These are phyloP conservation scores for Citrullus colocynthis DNA, from an alignment of 306 rosid species.

Conservation along the genomic window DNA sequence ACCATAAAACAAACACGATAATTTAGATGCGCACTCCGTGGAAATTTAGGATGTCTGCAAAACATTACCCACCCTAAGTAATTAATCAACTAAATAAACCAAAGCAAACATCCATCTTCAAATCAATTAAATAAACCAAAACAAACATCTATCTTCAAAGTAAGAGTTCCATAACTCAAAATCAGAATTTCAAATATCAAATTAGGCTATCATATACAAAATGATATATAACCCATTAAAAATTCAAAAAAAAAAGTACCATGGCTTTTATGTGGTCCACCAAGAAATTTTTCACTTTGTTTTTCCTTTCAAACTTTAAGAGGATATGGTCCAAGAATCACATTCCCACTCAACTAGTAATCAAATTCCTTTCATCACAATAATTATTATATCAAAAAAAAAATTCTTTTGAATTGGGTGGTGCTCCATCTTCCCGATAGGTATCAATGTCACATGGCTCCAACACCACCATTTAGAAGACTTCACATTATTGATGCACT, in stretches of 20 bases:
- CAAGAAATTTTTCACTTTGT: not conserved
- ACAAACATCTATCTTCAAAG: too few relatives aligned
- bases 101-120: too few relatives aligned
- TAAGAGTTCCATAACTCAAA: too few relatives aligned
- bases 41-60: too few relatives aligned
- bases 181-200: not conserved
- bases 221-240: too few relatives aligned
- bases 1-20: too few relatives aligned
- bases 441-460: not conserved
- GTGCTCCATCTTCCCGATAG: not conserved
- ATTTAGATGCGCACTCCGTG: too few relatives aligned
- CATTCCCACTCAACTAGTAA: not conserved
- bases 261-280: not conserved
- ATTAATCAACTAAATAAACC: too few relatives aligned
- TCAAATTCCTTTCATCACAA: not conserved
- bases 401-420: not conserved
- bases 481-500: not conserved
- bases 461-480: not conserved
- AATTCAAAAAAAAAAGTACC: not conserved
- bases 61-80: too few relatives aligned
- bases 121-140: too few relatives aligned
- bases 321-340: not conserved
- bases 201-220: not conserved
- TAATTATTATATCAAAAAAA: too few relatives aligned
- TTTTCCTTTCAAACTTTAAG: not conserved